Evolutionary conservation across 495 filamentous ascomycete species (phyloP), one percentile per base, ranked within the genome.

Genomic region (Aspergillus carlsbadensis): DNA sequence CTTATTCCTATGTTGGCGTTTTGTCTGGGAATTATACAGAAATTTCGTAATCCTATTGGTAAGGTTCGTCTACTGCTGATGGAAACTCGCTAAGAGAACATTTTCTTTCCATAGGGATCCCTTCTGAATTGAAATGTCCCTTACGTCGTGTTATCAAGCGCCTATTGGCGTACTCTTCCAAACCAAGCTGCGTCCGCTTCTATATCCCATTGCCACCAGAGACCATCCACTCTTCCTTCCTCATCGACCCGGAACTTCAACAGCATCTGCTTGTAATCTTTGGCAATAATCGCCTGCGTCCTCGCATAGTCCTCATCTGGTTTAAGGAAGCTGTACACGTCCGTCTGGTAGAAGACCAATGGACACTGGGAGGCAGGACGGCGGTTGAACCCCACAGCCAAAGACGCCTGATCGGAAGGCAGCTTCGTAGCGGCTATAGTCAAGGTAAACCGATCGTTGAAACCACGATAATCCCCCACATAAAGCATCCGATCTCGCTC

Each of bases 171-270:
- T 43, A 52, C 5, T 52, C n/a, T 52, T 22, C 20, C 15, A 3
- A 54, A 54, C 51, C 51, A 54, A 4, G 51, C 51, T 20, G 21
- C 21, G 37, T 54, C 39, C 18, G 37, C 51, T 5, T 44, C 35
- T 43, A 11, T 33, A 46, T 64, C 53, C 61, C 57, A 57, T 17
- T 42, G 47, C 61, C 61, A 64, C 42, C 36, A 54, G 6, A 60
- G 54, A 5, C 57, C 57, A 3, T 15, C 14, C 20, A 40, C 47
- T 11, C 24, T 22, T 1, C 33, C 43, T 26, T 21, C 37, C 20
- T 64, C 54, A 29, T 60, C 49, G 15, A 56, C 44, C 11, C 45
- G 13, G 33, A 64, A 60, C 15, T 57, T 34, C 14, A 64, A 49
- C 26, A 64, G 43, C 2, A 26, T 54, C 57, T 60, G 49, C 37